Evolutionary conservation across 768 basidiomycete genomes (phyloP).

Genomic region (Albatrellus ellisii): DNA sequence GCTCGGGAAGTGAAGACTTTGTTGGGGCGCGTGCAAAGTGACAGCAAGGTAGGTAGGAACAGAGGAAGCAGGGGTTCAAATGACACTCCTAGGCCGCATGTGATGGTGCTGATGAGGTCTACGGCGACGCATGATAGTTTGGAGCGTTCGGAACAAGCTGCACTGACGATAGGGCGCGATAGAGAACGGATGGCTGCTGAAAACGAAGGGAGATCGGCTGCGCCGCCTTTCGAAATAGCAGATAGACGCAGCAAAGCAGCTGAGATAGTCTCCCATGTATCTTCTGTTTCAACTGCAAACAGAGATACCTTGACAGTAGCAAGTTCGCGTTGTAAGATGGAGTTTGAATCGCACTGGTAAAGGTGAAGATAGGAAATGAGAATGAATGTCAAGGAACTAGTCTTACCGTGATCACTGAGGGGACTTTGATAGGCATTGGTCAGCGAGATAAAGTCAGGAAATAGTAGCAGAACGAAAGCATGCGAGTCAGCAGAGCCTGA

Average conservation of each 20-base stretch:
- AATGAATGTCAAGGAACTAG: background rate
- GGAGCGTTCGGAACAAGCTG: conserved; percentile 62
- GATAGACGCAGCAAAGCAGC: conserved; percentile 34
- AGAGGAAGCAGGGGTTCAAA: conserved; percentile 60
- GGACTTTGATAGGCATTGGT: conserved; percentile 11
- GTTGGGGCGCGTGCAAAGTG: conserved; percentile 60
- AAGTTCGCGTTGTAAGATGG: conserved; percentile 7
- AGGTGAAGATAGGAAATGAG: background rate
- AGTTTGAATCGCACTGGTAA: conserved; percentile 13
- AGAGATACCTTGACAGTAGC: conserved; percentile 25
- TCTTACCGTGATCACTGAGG: conserved; percentile 4
- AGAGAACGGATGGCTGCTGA: conserved; percentile 42
- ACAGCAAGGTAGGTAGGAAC: conserved; percentile 55
- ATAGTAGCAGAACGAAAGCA: no score
- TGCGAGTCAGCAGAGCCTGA: no score
- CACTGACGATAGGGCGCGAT: conserved; percentile 38
- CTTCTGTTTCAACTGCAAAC: conserved; percentile 53
- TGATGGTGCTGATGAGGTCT: conserved; percentile 44
- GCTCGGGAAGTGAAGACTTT: conserved; percentile 66
- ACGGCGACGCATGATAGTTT: conserved; percentile 55
- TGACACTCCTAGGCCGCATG: conserved; percentile 37
- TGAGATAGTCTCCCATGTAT: conserved; percentile 64
- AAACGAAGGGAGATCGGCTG: conserved; percentile 31
- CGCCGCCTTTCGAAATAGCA: conserved; percentile 37
- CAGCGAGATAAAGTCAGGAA: no score